Conservation (phyloP, 148 eudicot species). For the Rhododendron williamsianum region DNA sequence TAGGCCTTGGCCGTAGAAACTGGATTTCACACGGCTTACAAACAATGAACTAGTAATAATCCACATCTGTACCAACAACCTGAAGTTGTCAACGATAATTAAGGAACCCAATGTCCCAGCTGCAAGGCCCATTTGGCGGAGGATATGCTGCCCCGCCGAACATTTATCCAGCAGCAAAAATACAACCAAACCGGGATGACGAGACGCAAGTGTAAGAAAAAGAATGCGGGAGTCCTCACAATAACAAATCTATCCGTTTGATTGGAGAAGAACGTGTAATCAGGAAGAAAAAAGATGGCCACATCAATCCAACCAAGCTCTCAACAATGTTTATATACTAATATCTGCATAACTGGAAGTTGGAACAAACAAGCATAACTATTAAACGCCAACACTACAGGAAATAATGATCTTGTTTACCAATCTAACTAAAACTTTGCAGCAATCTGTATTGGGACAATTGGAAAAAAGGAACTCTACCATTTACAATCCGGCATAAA, state of each 20-base stretch:
- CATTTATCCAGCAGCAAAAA: neutral
- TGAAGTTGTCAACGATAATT: neutral
- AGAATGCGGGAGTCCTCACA: neutral
- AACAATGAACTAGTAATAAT: neutral
- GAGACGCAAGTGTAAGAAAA: neutral
- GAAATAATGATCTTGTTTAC: neutral
- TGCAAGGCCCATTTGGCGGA: neutral
- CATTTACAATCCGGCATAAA: conserved; percentile 1
- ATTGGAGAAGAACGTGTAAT: neutral
- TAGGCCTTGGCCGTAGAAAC: neutral
- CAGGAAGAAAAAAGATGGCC: neutral
- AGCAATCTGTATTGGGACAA: neutral
- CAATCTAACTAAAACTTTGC: conserved; percentile 5
- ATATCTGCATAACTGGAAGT: neutral
- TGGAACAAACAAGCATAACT: neutral
- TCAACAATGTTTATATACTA: neutral
- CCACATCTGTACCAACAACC: neutral
- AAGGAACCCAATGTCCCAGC: neutral
- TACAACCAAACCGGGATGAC: neutral
- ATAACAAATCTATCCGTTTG: neutral
- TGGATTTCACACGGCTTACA: neutral
- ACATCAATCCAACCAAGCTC: neutral
- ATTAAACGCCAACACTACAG: neutral
- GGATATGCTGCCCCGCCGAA: neutral
- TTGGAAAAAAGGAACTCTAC: neutral